Evolutionary conservation across 129 eudicot genomes (phyloP).

Genomic region (Arctium lappa): DNA sequence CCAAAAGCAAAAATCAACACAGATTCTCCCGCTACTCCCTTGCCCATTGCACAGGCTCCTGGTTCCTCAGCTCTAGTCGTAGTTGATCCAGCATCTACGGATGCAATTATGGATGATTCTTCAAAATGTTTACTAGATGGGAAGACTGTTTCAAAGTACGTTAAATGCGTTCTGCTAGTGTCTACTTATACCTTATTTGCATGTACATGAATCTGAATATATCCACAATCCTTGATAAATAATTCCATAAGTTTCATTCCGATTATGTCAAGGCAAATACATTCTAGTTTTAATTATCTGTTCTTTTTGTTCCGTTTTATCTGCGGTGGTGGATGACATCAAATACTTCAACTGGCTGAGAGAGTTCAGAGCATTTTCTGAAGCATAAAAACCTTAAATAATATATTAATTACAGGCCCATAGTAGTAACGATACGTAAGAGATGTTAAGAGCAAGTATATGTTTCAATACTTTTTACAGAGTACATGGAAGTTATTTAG

Average conservation of each 20-base stretch:
- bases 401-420: too few species aligned
- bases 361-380: not conserved
- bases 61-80: slow-evolving; percentile 34
- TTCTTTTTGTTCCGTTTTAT: too few species aligned
- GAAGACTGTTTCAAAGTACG: slow-evolving; percentile 61
- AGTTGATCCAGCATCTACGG: slow-evolving; percentile 38
- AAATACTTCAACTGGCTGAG: too few species aligned
- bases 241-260: too few species aligned
- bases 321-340: too few species aligned
- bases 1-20: slow-evolving; percentile 49
- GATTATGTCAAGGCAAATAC: not conserved
- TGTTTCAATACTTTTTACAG: too few species aligned
- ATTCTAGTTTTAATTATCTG: not conserved
- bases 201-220: too few species aligned
- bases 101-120: slow-evolving; percentile 49
- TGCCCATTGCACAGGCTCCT: slow-evolving; percentile 32
- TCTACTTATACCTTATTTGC: not conserved
- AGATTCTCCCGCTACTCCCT: slow-evolving; percentile 48
- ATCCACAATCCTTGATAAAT: too few species aligned
- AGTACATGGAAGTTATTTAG: too few species aligned
- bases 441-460: too few species aligned
- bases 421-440: too few species aligned
- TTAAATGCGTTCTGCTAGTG: not conserved
- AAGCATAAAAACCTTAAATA: not conserved
- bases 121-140: slow-evolving; percentile 52